Percentiles rank a stretch among this genome's conserved stretches.
phyloP scores from a whole-genome alignment of 2,329 filamentous ascomycete species.

The Leptographium lundbergii region DNA sequence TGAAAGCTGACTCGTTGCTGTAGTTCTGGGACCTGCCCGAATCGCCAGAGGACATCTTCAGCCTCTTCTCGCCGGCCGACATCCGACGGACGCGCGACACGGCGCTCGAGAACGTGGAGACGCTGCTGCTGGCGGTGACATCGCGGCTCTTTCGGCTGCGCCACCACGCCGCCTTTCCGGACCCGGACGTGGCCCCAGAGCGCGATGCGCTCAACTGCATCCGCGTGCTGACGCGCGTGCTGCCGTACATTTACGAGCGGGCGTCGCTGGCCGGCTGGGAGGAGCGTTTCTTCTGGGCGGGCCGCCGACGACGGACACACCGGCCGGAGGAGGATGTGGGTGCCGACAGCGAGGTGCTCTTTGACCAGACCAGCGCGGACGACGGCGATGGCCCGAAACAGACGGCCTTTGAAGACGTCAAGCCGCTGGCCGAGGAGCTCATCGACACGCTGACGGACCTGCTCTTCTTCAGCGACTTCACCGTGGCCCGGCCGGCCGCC shows the following conservation, averaged over 20 bases:
- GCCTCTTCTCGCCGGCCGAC: slow-evolving; percentile 78
- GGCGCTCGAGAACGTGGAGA: slow-evolving; percentile 79
- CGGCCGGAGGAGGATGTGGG: slow-evolving; percentile 32
- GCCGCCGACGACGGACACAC: slow-evolving; percentile 47
- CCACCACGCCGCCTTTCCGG: slow-evolving; percentile 83
- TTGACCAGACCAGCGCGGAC: slow-evolving; percentile 38
- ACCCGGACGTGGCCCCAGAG: slow-evolving; percentile 72
- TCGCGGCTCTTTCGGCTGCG: slow-evolving; percentile 70
- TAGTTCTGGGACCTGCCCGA: slow-evolving; percentile 98
- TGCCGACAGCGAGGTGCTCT: slow-evolving; percentile 55
- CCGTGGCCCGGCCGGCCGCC: slow-evolving; percentile 59
- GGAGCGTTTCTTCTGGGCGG: slow-evolving; percentile 83
- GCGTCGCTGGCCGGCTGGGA: slow-evolving; percentile 78
- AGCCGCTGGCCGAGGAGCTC: slow-evolving; percentile 82
- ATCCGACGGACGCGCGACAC: slow-evolving; percentile 80
- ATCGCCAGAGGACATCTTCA: slow-evolving; percentile 91
- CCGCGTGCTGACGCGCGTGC: slow-evolving; percentile 72
- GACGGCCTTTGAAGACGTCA: slow-evolving; percentile 63
- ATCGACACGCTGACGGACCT: slow-evolving; percentile 82
- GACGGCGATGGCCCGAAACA: not conserved
- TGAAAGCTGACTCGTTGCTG: not conserved
- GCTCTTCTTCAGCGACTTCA: slow-evolving; percentile 85
- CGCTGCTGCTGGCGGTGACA: slow-evolving; percentile 71
- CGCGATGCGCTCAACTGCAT: slow-evolving; percentile 91
- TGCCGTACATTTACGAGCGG: slow-evolving; percentile 87